Evolutionary conservation across 1,284 basidiomycete species (phyloP), one percentile per base, ranked within the genome.

Genomic region (Austroboletus rostrupii): DNA sequence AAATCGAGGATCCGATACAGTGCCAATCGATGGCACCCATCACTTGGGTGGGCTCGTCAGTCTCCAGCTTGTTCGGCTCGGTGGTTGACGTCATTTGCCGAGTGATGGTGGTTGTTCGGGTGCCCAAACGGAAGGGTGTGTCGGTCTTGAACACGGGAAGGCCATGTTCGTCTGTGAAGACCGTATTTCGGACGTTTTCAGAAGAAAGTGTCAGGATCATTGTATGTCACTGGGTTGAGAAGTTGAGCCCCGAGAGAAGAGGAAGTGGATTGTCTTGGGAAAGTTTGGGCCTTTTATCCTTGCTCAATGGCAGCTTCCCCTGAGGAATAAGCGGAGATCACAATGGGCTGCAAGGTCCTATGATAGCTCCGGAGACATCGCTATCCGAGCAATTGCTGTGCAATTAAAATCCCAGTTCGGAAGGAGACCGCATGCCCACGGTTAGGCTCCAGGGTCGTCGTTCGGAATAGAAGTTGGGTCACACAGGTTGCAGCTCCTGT

Each of bases 161-260:
- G 9, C 60, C 61, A 2, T 21, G 33, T 46, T 62, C 62, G 38
- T 66, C 55, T 13, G 49, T 66, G 44, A 67, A 66, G 36, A 58
- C 53, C 1, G 65, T 51, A 31, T 62, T 51, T 26, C 60, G 55
- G 21, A 67, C 55, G 8, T 28, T 35, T 48, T 67, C 57, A 13
- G 52, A 52, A 16, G 57, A 53, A 26, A 66, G 52, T 0, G 61
- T 62, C 21, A 65, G 64, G 45, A 61, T 56, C 65, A 64, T 67
- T 35, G 20, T 29, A 42, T 21, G 19, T 1, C 8, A 29, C 38
- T 17, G 33, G n/a, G n/a, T 16, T 35, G 33, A 5, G 33, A 33
- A 12, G 12, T 13, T 12, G 36, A 8, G 33, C n/a, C 16, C 4
- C 7, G 33, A n/a, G 33, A 35, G 33, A 17, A 35, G n/a, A n/a